phyloP scores from a whole-genome alignment of 352 stramenopile species.

The Phytophthora palmivora region DNA sequence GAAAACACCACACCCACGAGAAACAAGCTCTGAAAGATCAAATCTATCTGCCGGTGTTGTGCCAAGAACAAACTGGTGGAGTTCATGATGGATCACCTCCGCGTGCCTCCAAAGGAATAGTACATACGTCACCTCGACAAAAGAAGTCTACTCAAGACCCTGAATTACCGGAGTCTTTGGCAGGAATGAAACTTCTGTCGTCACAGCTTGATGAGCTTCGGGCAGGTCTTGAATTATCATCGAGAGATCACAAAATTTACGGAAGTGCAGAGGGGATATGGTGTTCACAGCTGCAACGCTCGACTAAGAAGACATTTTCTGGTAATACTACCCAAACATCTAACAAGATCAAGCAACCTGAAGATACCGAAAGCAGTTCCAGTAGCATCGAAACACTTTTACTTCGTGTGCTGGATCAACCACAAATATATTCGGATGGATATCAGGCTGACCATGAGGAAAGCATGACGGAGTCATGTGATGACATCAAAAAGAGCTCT shows the following conservation, averaged over 20 bases:
- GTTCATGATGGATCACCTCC: constrained; percentile 7
- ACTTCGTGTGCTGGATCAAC: constrained; percentile 29
- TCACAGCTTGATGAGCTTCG: constrained; percentile 50
- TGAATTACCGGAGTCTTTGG: constrained; percentile 28
- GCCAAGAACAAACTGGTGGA: constrained; percentile 8
- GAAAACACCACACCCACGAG: constrained; percentile 14
- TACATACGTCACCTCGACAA: neutral
- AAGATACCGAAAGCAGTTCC: constrained; percentile 26
- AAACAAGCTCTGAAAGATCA: constrained; percentile 33
- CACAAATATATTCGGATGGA: constrained; percentile 6
- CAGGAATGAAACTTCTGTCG: constrained; percentile 47
- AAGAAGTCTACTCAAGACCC: neutral
- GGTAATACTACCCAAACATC: neutral
- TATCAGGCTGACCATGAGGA: constrained; percentile 32
- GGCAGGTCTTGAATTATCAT: constrained; percentile 29
- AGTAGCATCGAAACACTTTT: constrained; percentile 46
- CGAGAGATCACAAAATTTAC: neutral
- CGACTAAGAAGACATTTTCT: neutral
- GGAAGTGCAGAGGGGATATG: constrained; percentile 8
- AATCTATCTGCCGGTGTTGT: constrained; percentile 38
- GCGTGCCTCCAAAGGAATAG: constrained; percentile 2
- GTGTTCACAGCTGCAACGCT: constrained; percentile 11
- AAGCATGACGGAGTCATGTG: constrained; percentile 8
- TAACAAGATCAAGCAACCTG: constrained; percentile 4
- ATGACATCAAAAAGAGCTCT: constrained; percentile 10